A percentile compares a stretch with the other conserved stretches of the same genome.
phyloP scores from a whole-genome alignment of 2,329 filamentous ascomycete genomes.

The Scolecobasidium constrictum region DNA sequence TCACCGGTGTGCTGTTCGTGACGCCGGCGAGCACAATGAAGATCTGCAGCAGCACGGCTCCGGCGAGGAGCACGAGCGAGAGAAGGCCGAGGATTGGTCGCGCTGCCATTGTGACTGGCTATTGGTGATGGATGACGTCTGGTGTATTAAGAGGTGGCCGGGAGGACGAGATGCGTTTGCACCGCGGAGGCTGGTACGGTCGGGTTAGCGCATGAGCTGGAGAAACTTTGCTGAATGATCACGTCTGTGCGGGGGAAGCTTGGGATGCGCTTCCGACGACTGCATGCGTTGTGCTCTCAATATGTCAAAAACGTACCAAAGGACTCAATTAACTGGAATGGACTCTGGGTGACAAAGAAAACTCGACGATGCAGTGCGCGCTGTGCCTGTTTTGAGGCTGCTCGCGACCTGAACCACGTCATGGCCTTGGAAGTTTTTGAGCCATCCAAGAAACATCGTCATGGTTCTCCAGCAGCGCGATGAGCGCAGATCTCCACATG shows the following conservation, averaged over 20 bases:
- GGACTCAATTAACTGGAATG: no score
- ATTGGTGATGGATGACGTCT: neutral
- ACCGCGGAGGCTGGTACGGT: neutral
- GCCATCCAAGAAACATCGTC: no score
- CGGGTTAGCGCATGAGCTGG: neutral
- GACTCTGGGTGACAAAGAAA: no score
- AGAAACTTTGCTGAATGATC: neutral
- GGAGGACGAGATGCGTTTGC: neutral
- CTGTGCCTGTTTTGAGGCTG: no score
- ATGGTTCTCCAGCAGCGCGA: no score
- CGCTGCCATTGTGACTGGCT: conserved; percentile 21
- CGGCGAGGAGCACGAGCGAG: conserved; percentile 52
- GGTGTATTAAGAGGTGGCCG: neutral
- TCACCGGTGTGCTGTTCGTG: conserved; percentile 45
- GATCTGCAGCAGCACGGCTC: conserved; percentile 52
- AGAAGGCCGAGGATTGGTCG: conserved; percentile 44
- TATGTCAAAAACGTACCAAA: no score
- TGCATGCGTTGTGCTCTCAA: no score
- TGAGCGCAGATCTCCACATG: no score
- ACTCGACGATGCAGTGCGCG: no score
- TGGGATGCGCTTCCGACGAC: no score
- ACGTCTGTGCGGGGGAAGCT: neutral
- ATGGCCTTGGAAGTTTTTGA: no score
- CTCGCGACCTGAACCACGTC: no score
- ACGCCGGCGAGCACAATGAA: conserved; percentile 54